Base-by-base conservation (phyloP, 345 rosid species). In the Erysimum cheiranthoides region DNA sequence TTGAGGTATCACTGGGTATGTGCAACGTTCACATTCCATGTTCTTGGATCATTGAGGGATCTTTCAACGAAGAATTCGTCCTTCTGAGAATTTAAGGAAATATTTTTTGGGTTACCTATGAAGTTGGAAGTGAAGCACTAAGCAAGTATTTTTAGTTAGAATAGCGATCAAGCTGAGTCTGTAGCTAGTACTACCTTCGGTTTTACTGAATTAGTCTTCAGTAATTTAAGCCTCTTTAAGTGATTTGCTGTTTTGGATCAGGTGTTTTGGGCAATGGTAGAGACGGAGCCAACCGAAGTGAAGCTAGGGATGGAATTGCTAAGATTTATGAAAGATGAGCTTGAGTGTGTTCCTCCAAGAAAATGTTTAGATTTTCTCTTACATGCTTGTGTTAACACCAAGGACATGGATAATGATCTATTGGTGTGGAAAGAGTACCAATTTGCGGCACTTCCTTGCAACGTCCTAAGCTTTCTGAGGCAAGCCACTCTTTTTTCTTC, bases 351-450 rank as follows among this genome's bases (percentile, higher is more conserved):
- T 53, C 97, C 93, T 43, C 80, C 97, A 30, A 80, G 97, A 68
- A 92, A 83, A 73, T 70, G 90, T 74, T 86, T 92, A 0, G 99
- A 95, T 74, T 89, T 89, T 85, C 93, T 95, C 61, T 88, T 94
- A 14, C 68, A 75, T 62, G 86, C 91, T 39, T 95, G 97, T 66
- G 81, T 73, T 17, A 84, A 74, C 40, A 90, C 93, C 32, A 88
- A 81, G 67, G 91, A 90, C 78, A 67, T 84, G 61, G 12, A 62
- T 5, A 82, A 46, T 21, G 73, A 89, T 47, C 81, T 43, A 65
- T 10, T 83, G 18, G 85, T 95, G 35, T 95, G 97, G 97, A 83
- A 81, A 66, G 92, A 90, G 80, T 92, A 90, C 66, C 66, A 86
- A 62, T 76, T 72, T 30, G 86, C 89, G 0, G 83, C 78, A 57